Evolutionary conservation across 2,329 filamentous ascomycete species (phyloP).

Genomic region (Decorospora gaudefroyi): DNA sequence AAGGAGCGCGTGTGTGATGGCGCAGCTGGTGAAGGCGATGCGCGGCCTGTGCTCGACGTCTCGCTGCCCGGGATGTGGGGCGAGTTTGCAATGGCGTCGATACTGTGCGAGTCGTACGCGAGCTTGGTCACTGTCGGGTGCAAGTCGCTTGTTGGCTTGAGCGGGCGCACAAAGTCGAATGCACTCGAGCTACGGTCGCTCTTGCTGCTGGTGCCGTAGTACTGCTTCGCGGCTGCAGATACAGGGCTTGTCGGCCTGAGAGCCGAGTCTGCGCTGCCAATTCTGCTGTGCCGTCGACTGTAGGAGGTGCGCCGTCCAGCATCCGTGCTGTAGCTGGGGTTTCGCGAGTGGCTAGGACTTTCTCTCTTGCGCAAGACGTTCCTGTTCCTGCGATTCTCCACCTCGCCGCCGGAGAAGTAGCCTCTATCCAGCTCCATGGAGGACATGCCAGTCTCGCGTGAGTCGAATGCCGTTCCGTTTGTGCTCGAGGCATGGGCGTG

Average conservation of each 20-base stretch:
- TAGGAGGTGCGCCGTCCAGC: slow-evolving; percentile 63
- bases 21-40: slow-evolving; percentile 51
- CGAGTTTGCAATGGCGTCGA: slow-evolving; percentile 51
- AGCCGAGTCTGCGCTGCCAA: slow-evolving; percentile 77
- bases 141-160: slow-evolving; percentile 49
- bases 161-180: slow-evolving; percentile 47
- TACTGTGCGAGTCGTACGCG: slow-evolving; percentile 56
- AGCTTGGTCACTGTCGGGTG: slow-evolving; percentile 63
- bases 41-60: slow-evolving; percentile 53
- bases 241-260: slow-evolving; percentile 59
- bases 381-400: slow-evolving; percentile 70
- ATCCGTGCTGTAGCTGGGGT: slow-evolving; percentile 71
- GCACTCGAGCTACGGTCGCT: slow-evolving; percentile 56
- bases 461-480: slow-evolving; percentile 34
- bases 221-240: slow-evolving; percentile 68
- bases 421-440: slow-evolving; percentile 74
- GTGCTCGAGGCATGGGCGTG: slow-evolving; percentile 41
- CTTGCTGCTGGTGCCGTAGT: slow-evolving; percentile 60
- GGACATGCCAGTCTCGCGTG: slow-evolving; percentile 37
- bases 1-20: slow-evolving; percentile 42
- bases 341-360: slow-evolving; percentile 64
- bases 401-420: slow-evolving; percentile 90
- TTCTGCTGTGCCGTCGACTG: slow-evolving; percentile 71
- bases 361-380: slow-evolving; percentile 80
- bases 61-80: slow-evolving; percentile 52